phyloP scores from a whole-genome alignment of 2,329 filamentous ascomycete species.

The Aspergillus alliaceus region DNA sequence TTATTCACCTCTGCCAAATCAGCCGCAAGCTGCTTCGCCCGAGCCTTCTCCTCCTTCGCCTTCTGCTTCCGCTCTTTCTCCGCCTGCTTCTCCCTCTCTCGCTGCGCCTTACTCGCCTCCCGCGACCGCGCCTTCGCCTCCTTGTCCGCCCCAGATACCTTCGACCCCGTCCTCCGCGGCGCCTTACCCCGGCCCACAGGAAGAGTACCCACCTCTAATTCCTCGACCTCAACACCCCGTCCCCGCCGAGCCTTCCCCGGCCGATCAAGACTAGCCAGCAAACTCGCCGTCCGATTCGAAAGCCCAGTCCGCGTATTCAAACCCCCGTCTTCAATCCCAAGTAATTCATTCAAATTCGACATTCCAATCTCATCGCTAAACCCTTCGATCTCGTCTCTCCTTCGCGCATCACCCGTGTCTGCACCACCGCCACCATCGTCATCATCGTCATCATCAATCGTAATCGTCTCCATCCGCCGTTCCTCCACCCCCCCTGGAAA shows the following conservation, averaged over 20 bases:
- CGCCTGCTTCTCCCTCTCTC: conserved; percentile 56
- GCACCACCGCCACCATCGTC: conserved; percentile 4
- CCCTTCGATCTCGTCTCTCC: conserved; percentile 33
- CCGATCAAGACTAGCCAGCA: conserved; percentile 36
- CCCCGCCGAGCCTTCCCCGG: conserved; percentile 3
- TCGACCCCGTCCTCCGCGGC: conserved; percentile 43
- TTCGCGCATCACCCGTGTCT: not conserved
- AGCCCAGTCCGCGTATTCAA: conserved; percentile 25
- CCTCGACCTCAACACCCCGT: not conserved
- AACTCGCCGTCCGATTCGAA: conserved; percentile 41
- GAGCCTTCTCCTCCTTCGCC: conserved; percentile 56
- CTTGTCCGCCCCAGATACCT: conserved; percentile 32
- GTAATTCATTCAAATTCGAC: conserved; percentile 27
- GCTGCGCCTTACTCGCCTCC: conserved; percentile 49
- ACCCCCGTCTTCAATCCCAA: conserved; percentile 16
- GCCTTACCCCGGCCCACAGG: too few relatives aligned
- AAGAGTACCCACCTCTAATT: too few relatives aligned
- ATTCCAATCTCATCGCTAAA: conserved; percentile 32
- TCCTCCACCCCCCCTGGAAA: not conserved
- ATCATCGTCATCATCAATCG: conserved; percentile 38
- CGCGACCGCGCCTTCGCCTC: conserved; percentile 55
- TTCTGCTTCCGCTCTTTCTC: conserved; percentile 52
- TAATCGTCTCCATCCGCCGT: conserved; percentile 28
- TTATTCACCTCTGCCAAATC: conserved; percentile 74
- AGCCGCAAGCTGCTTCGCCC: conserved; percentile 63